Percentiles rank a stretch among this genome's conserved stretches.
Conservation (phyloP, 75 land plant species). For the Larix kaempferi region DNA sequence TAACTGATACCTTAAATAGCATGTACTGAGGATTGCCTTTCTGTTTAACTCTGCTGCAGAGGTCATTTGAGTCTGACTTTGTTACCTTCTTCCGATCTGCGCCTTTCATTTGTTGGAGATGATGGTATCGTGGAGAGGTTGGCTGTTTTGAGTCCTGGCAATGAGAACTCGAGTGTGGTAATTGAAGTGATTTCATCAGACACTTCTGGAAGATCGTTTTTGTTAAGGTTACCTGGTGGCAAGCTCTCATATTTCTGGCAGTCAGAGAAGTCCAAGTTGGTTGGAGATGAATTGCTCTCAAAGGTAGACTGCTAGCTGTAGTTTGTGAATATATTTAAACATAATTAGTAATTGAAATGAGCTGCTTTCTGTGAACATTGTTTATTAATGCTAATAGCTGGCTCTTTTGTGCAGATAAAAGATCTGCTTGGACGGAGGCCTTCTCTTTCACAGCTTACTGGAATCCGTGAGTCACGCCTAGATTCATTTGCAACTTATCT, state of each 20-base stretch:
- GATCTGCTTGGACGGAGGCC: conserved; percentile 69
- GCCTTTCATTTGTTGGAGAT: conserved; percentile 72
- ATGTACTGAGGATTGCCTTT: not conserved
- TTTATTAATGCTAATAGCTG: conserved; percentile 4
- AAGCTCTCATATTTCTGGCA: conserved; percentile 67
- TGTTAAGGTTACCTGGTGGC: conserved; percentile 38
- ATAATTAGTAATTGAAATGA: not conserved
- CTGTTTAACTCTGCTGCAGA: conserved; percentile 34
- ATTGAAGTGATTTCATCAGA: conserved; percentile 68
- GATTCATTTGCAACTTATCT: conserved; percentile 69
- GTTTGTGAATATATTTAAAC: not conserved
- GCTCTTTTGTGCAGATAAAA: conserved; percentile 60
- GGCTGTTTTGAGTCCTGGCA: conserved; percentile 33
- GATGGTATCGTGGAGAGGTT: conserved; percentile 66
- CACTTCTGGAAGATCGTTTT: conserved; percentile 72
- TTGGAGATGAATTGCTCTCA: conserved; percentile 58
- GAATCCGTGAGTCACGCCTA: conserved; percentile 79
- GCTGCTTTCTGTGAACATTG: not conserved
- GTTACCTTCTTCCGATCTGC: conserved; percentile 84
- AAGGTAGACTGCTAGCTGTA: conserved; percentile 44
- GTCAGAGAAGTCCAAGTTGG: conserved; percentile 69
- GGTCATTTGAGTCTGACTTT: conserved; percentile 70
- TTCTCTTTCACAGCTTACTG: conserved; percentile 71
- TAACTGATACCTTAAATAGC: not conserved
- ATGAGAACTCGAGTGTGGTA: conserved; percentile 27